Base-by-base conservation (phyloP, 2,329 filamentous ascomycete genomes). In the Aspergillus transmontanensis region DNA sequence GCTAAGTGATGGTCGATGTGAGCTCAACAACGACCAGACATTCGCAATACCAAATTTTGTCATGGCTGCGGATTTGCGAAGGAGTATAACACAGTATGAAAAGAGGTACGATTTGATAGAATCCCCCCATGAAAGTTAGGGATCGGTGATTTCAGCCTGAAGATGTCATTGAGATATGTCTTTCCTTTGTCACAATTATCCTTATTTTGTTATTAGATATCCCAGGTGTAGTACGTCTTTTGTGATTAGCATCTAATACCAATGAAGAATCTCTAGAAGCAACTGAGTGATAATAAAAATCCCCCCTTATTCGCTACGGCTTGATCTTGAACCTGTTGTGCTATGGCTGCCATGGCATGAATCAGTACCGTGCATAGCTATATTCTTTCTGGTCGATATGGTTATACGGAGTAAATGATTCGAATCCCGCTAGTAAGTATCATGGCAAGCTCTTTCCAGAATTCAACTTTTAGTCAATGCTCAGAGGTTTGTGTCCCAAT, bases 71-170 rank as follows among this genome's bases (percentile, higher is more conserved):
- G 58, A 72, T 68, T 62, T 72, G 60, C 60, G 71, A 57, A 59
- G 63, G 57, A 67, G 70, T 64, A 64, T 69, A 45, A 59, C 69
- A 56, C 62, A 61, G 48, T 67, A 73, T 51, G 70, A 72, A 64
- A 71, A 69, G 64, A 58, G 67, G 64, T 68, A 73, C 61, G 67
- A 74, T 28, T 64, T 75, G 63, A 66, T 71, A 54, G 73, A 75
- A 67, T 75, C 70, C 10, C 69, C 72, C 34, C 59, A 71, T 59
- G 73, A 74, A 63, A 71, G 68, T 46, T 72, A 68, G 69, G 39
- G 16, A 32, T 39, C 26, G 30, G n/a, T 39, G 10, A 14, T 19
- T 39, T 23, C 36, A 39, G 19, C 9, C 14, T 55, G 3, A 55
- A 39, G 4, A 26, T 55, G 34, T 14, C 21, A 55, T 39, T 55